Conservation (phyloP, 495 filamentous ascomycete genomes). For the Eremomyces bilateralis region DNA sequence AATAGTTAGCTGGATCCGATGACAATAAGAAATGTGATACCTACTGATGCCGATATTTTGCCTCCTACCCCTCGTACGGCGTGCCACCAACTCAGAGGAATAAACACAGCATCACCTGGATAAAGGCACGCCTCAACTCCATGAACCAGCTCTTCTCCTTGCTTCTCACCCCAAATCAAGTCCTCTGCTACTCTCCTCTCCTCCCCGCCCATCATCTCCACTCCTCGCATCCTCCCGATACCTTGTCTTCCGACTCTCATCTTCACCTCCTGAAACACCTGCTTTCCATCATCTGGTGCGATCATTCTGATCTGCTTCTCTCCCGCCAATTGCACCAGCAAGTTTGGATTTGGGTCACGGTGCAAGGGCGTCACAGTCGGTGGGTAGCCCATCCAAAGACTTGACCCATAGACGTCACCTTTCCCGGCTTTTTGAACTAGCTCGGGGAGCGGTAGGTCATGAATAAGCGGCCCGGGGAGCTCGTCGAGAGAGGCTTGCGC, state of each 20-base stretch:
- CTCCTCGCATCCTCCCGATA: conserved; percentile 41
- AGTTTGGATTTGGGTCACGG: conserved; percentile 80
- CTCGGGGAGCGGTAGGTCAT: conserved; percentile 46
- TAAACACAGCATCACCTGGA: conserved; percentile 58
- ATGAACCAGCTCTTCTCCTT: conserved; percentile 12
- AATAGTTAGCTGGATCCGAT: conserved; percentile 14
- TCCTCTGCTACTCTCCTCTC: conserved; percentile 44
- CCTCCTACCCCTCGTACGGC: conserved; percentile 54
- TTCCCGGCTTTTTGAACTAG: conserved; percentile 36
- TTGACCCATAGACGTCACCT: conserved; percentile 66
- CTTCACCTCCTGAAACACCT: conserved; percentile 36
- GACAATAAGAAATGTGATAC: conserved; percentile 12
- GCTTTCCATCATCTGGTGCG: conserved; percentile 33
- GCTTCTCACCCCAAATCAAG: conserved; percentile 46
- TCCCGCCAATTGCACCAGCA: conserved; percentile 68
- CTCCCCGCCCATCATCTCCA: conserved; percentile 80
- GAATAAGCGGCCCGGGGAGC: conserved; percentile 35
- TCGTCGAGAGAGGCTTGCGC: conserved; percentile 55
- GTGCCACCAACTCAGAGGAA: conserved; percentile 94
- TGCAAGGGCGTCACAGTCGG: conserved; percentile 81
- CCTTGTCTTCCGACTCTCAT: conserved; percentile 22
- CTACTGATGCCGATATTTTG: conserved; percentile 43
- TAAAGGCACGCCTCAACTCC: conserved; percentile 34
- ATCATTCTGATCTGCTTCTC: conserved; percentile 53
- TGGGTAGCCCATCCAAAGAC: conserved; percentile 70